Base-by-base conservation (phyloP, 306 rosid genomes). In the Cercis canadensis region DNA sequence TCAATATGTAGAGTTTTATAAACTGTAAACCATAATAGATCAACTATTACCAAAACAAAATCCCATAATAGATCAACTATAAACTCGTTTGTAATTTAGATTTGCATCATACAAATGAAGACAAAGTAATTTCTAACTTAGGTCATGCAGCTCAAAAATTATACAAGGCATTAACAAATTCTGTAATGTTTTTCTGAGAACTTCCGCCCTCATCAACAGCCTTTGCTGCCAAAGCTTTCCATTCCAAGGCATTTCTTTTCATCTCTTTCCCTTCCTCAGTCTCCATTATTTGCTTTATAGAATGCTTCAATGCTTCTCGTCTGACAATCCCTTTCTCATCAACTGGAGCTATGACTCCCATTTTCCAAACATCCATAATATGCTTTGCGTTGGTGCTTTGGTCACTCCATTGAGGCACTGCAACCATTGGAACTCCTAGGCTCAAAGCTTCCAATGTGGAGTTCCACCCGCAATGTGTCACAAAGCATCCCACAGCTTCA, bases 351-450 rank as follows among this genome's bases (percentile, higher is more conserved):
- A 1, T 63, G 8, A 62, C 0, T 6, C 68, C 68, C 0, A 13
- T 46, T 14, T 62, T 40, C 53, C 53, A 62, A 44, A 43, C 68
- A 21, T 62, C 39, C 53, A 6, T 13, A 21, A 62, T 2, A 21
- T 5, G 32, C 70, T 61, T 76, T 11, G 81, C 75, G 21, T 76
- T 69, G 0, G 75, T 69, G 12, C 3, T 2, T 4, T 76, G 81
- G 7, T 76, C 81, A 4, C 75, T 68, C 75, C 65, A 61, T 3
- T 14, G 36, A 29, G 81, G 81, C 52, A 76, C 6, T 15, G 70
- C 71, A 43, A 78, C 41, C 29, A 43, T 34, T 32, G 78, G 75
- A 51, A 78, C 83, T 7, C 75, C 83, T 5, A 73, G 19, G 45
- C 83, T 51, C 44, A 78, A 1, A 24, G 29, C 29, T 24, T 24